Evolutionary conservation across 2,329 filamentous ascomycete species (phyloP).

Genomic region (Cercospora zeina): DNA sequence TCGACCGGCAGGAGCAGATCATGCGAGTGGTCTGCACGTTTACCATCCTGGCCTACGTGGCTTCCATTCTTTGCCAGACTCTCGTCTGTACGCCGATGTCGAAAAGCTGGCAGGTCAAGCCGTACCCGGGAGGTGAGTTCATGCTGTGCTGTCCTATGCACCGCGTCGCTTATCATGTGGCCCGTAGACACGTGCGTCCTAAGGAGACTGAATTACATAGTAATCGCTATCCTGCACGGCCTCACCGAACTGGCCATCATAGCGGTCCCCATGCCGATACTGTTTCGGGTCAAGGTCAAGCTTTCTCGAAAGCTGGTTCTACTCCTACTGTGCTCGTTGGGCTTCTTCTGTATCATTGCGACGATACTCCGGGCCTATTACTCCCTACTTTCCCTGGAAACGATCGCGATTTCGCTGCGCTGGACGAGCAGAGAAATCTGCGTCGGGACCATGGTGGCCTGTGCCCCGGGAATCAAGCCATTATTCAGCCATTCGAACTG

Average conservation of each 20-base stretch:
- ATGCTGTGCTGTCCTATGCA: background rate
- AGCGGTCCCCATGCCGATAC: constrained; percentile 56
- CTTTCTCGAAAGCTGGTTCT: constrained; percentile 57
- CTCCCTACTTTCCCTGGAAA: constrained; percentile 48
- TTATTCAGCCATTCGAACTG: constrained; percentile 45
- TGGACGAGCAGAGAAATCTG: constrained; percentile 59
- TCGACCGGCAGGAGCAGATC: constrained; percentile 33
- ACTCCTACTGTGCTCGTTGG: constrained; percentile 53
- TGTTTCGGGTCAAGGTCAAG: constrained; percentile 54
- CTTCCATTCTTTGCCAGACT: constrained; percentile 37
- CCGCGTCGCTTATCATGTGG: background rate
- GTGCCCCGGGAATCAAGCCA: constrained; percentile 57
- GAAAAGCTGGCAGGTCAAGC: constrained; percentile 40
- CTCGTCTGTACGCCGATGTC: constrained; percentile 37
- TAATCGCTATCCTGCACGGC: constrained; percentile 61
- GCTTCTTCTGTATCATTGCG: constrained; percentile 51
- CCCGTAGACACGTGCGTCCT: constrained; percentile 31
- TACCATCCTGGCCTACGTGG: constrained; percentile 35
- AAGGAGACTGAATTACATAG: constrained; percentile 56
- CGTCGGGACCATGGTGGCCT: constrained; percentile 56
- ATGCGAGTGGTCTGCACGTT: constrained; percentile 33
- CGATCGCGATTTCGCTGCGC: constrained; percentile 41
- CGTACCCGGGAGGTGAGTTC: constrained; percentile 23
- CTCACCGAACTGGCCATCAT: constrained; percentile 62
- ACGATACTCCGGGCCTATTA: constrained; percentile 53